Base-by-base conservation (phyloP, 441 rosid species). In the Gossypium gossypioides region DNA sequence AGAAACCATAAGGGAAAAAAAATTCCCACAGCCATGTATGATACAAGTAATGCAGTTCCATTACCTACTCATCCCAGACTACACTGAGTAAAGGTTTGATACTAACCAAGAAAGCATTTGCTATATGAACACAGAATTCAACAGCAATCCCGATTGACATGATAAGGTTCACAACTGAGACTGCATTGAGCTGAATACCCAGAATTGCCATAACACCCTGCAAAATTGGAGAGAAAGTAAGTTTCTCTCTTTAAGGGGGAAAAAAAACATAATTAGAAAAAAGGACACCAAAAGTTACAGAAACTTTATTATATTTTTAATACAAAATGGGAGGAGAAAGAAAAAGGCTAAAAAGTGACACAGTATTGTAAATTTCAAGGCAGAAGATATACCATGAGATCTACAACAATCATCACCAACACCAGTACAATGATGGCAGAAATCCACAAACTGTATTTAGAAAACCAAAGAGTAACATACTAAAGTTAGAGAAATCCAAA, bases 81-180 rank as follows among this genome's bases (percentile, higher is more conserved):
- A 44, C 2, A 65, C 16, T 6, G 25, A 13, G 69, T 65, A 44
- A 65, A 46, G 40, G 40, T 9, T 61, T 22, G 46, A 50, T 71
- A 78, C 98, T 86, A 16, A 95, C 99, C 64, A 91, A 80, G 88
- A 92, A 96, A 75, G 97, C 93, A 74, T 92, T 93, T 21, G 98
- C 89, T 76, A 90, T 88, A 79, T 96, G 99, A 66, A 96, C 98
- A 51, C 99, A 96, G 75, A 96, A 96, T 86, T 96, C 99, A 50
- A 93, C 97, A 8, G 91, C 92, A 70, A 96, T 93, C 68, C 99
- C 98, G 58, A 96, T 96, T n/a, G 99, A 81, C 99, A 96, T 91
- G 66, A 96, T 82, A 65, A 96, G 89, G 84, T 96, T 96, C 74
- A 96, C 99, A 21, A 93, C 97, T 0, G 99, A 96, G 60, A 96